Base-by-base conservation (phyloP, 257 asterid genomes). In the Lycium barbarum region DNA sequence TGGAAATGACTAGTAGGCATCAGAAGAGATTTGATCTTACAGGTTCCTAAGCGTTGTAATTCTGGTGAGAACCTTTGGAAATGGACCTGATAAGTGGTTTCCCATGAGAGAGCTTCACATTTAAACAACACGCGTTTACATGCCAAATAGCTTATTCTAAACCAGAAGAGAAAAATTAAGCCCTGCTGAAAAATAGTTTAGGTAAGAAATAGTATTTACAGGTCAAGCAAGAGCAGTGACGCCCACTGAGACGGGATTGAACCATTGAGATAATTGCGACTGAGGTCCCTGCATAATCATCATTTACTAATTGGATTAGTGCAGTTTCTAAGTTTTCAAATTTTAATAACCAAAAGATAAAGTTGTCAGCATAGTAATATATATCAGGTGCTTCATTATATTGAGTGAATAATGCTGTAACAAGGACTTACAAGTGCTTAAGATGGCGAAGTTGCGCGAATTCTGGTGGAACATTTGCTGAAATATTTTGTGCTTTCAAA, bases 101-200 rank as follows among this genome's bases (percentile, higher is more conserved):
- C 99, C 99, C 99, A 96, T 96, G 0, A 94, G 5, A 82, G 99
- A 96, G 82, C 99, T 96, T 98, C 93, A 89, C 72, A 88, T 73
- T 83, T 10, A 72, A 88, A 40, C 49, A 71, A 43, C 58, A 87
- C 83, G 12, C 6, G 74, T 76, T 20, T 7, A 51, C 59, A 86
- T 38, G 51, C 15, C n/a, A 63, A 11, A 18, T 18, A 49, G 57
- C 35, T 9, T 53, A 14, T 26, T 78, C 47, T 78, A 53, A 78
- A 78, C 65, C 82, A 53, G 65, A 53, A 26, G 55, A 38, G 20
- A 36, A 61, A 81, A 22, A 2, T 7, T n/a, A 62, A 81, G 0
- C 76, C 45, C 61, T 20, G 12, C 33, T 1, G 61, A 51, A 65
- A 15, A 33, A 35, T 35, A 76, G 61, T 11, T 11, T 22, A 53